Evolutionary conservation across 352 stramenopile genomes (phyloP).

Genomic region (Pythium vanterpoolii): DNA sequence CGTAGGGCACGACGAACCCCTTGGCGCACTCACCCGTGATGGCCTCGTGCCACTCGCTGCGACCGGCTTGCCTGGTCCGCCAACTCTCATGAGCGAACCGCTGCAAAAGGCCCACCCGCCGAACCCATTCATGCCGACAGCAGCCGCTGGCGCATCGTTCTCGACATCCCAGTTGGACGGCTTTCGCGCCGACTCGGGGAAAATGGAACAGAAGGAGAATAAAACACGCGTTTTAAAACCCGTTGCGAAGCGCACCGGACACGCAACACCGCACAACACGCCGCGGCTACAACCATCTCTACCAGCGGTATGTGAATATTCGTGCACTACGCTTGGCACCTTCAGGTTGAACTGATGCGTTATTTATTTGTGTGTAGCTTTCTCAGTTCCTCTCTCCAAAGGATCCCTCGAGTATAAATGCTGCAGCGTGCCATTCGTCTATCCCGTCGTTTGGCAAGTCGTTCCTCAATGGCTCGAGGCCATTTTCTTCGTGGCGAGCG

Average conservation of each 20-base stretch:
- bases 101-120: slow-evolving; percentile 9
- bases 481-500: slow-evolving; percentile 7
- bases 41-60: slow-evolving; percentile 6
- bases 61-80: slow-evolving; percentile 1
- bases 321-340: neutral
- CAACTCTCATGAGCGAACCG: slow-evolving; percentile 15
- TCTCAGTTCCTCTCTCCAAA: slow-evolving; percentile 15
- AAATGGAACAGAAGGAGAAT: slow-evolving; percentile 33
- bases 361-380: slow-evolving; percentile 1
- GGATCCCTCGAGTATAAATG: neutral
- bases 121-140: slow-evolving; percentile 5
- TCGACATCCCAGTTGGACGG: slow-evolving; percentile 20
- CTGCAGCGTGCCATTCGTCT: neutral
- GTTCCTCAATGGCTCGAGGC: neutral
- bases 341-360: neutral
- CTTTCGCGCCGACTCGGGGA: slow-evolving; percentile 17
- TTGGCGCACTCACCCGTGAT: slow-evolving; percentile 2
- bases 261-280: slow-evolving; percentile 16
- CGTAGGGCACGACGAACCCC: slow-evolving; percentile 4
- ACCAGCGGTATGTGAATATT: slow-evolving; percentile 28
- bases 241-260: slow-evolving; percentile 19
- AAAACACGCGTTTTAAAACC: slow-evolving; percentile 28
- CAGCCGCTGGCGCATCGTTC: slow-evolving; percentile 7
- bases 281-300: slow-evolving; percentile 20
- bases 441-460: slow-evolving; percentile 2